phyloP scores from a whole-genome alignment of 2,329 filamentous ascomycete species.

The Didymella segeticola region DNA sequence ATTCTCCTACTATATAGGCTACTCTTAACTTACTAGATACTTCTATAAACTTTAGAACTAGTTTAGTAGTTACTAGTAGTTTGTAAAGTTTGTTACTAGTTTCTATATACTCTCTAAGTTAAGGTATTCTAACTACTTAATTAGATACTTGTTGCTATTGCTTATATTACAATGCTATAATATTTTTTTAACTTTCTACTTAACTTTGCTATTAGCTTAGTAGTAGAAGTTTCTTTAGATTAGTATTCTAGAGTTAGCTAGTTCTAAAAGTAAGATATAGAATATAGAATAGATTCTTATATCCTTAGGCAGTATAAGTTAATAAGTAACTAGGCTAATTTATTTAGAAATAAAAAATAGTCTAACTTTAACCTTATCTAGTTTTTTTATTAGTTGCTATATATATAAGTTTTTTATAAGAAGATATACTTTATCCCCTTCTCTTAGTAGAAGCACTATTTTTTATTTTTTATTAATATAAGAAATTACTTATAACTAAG shows the following conservation, averaged over 20 bases:
- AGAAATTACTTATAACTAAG: no score
- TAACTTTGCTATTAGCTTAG: no score
- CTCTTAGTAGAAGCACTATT: no score
- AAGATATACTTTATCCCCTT: not conserved
- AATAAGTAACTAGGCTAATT: not conserved
- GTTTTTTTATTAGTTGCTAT: not conserved
- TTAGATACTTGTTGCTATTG: not conserved
- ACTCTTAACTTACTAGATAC: no score
- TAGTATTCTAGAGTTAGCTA: not conserved
- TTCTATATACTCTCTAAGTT: not conserved
- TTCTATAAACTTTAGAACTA: no score
- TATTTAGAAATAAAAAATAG: constrained; percentile 1
- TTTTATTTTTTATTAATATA: no score
- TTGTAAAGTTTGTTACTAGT: not conserved
- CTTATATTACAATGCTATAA: not conserved
- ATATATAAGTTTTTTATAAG: not conserved
- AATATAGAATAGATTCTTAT: not conserved
- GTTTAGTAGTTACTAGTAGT: not conserved
- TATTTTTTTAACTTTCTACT: no score
- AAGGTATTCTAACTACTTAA: not conserved
- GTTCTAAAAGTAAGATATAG: not conserved
- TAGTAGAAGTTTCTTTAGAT: no score
- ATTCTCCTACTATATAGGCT: no score
- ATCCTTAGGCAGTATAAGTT: not conserved
- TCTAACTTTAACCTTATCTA: not conserved